phyloP scores from a whole-genome alignment of 768 basidiomycete species.

The Leccinum aurantiacum region DNA sequence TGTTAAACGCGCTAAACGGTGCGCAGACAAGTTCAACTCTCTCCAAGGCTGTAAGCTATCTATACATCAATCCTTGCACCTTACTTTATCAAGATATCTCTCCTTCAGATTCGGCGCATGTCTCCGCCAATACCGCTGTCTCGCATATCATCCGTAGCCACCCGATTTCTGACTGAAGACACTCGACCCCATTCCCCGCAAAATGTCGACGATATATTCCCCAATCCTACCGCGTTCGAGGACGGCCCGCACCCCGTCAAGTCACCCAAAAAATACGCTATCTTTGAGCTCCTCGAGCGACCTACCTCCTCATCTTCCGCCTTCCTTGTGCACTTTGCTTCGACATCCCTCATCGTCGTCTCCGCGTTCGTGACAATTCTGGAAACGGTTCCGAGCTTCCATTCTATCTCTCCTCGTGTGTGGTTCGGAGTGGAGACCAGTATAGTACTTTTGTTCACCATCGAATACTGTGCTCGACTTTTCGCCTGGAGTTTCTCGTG shows the following conservation, averaged over 20 bases:
- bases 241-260: slow-evolving; percentile 27
- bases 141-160: slow-evolving; percentile 24
- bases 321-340: slow-evolving; percentile 70
- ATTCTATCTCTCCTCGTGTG: slow-evolving; percentile 61
- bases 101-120: slow-evolving; percentile 13
- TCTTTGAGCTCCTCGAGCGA: slow-evolving; percentile 74
- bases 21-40: no score
- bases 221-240: slow-evolving; percentile 37
- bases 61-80: no score
- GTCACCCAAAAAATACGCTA: slow-evolving; percentile 57
- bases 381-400: slow-evolving; percentile 78
- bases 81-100: not conserved
- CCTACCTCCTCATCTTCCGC: slow-evolving; percentile 76
- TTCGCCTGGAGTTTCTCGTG: slow-evolving; percentile 74
- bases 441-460: slow-evolving; percentile 80
- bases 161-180: slow-evolving; percentile 48
- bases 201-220: slow-evolving; percentile 41
- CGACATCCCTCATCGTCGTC: slow-evolving; percentile 69
- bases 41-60: no score
- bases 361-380: slow-evolving; percentile 76
- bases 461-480: slow-evolving; percentile 75
- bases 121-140: slow-evolving; percentile 33
- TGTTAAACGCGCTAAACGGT: no score
- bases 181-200: slow-evolving; percentile 30
- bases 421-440: slow-evolving; percentile 91